Percentiles rank a stretch among this genome's conserved stretches.
phyloP scores from a whole-genome alignment of 2,329 filamentous ascomycete genomes.

The Botryosphaeria agaves region DNA sequence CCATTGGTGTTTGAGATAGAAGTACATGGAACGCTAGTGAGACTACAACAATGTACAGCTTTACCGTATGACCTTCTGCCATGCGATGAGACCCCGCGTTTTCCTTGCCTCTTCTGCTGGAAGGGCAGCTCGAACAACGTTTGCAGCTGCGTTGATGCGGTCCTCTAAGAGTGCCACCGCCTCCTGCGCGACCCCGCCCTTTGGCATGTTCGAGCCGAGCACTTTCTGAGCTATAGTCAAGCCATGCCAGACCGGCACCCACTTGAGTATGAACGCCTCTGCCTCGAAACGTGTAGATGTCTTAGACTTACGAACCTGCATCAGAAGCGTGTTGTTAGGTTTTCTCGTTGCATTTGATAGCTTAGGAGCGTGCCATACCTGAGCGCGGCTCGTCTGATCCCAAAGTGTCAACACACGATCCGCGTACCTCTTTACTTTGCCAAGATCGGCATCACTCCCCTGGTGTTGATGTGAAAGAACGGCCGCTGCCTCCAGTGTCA shows the following conservation, averaged over 20 bases:
- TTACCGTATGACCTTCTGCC: not conserved
- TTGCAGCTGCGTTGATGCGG: not conserved
- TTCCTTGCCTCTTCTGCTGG: not conserved
- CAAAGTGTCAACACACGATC: slow-evolving; percentile 18
- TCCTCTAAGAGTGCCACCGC: not conserved
- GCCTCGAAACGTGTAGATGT: not conserved
- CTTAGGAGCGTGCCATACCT: not conserved
- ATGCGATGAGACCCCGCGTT: not conserved
- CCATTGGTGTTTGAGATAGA: too few relatives aligned
- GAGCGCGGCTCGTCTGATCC: slow-evolving; percentile 8
- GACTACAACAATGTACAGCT: not conserved
- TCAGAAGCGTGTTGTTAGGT: not conserved
- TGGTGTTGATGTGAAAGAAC: slow-evolving; percentile 18
- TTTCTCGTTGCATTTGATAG: not conserved
- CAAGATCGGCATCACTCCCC: slow-evolving; percentile 15
- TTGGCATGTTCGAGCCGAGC: slow-evolving; percentile 18
- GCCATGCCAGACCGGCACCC: slow-evolving; percentile 24
- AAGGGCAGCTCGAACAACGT: not conserved
- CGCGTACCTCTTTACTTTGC: slow-evolving; percentile 21
- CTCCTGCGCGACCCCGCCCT: slow-evolving; percentile 8
- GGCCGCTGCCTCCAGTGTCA: slow-evolving; percentile 25
- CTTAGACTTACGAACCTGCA: not conserved
- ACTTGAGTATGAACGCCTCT: slow-evolving; percentile 9
- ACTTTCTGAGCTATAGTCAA: slow-evolving; percentile 23
- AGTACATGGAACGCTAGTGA: not conserved